phyloP scores from a whole-genome alignment of 306 rosid genomes.

The Leucaena leucocephala region DNA sequence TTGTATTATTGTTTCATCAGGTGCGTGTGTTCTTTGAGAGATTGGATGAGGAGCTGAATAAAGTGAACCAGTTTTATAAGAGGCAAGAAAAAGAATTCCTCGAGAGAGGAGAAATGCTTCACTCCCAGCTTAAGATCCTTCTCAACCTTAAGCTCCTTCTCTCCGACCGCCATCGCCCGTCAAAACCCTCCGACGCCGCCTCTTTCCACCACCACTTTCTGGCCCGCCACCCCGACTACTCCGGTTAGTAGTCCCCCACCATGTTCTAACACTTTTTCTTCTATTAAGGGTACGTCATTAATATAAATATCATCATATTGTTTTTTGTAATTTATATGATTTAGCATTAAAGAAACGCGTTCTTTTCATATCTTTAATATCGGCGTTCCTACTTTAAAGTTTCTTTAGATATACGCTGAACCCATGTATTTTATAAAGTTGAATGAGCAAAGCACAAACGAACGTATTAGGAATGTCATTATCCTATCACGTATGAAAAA shows the following conservation, averaged over 20 bases:
- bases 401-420: too few species aligned
- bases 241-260: slow-evolving; percentile 32
- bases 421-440: too few species aligned
- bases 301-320: too few species aligned
- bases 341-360: not conserved
- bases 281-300: too few species aligned
- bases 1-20: slow-evolving; percentile 30
- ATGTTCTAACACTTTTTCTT: too few species aligned
- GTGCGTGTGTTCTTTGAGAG: slow-evolving; percentile 60
- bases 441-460: not conserved
- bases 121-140: slow-evolving; percentile 64
- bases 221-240: slow-evolving; percentile 47
- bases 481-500: not conserved
- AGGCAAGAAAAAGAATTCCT: slow-evolving; percentile 62
- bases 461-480: not conserved
- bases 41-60: slow-evolving; percentile 74
- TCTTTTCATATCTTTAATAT: too few species aligned
- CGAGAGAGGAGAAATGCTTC: slow-evolving; percentile 67
- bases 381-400: too few species aligned
- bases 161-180: slow-evolving; percentile 36
- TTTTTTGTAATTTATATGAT: too few species aligned
- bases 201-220: slow-evolving; percentile 58
- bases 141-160: slow-evolving; percentile 59
- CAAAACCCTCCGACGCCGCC: slow-evolving; percentile 22
- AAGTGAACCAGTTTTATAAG: slow-evolving; percentile 77